Percentiles rank a stretch among this genome's conserved stretches.
Conservation (phyloP, 441 rosid genomes). For the Pelargonium citronellum region DNA sequence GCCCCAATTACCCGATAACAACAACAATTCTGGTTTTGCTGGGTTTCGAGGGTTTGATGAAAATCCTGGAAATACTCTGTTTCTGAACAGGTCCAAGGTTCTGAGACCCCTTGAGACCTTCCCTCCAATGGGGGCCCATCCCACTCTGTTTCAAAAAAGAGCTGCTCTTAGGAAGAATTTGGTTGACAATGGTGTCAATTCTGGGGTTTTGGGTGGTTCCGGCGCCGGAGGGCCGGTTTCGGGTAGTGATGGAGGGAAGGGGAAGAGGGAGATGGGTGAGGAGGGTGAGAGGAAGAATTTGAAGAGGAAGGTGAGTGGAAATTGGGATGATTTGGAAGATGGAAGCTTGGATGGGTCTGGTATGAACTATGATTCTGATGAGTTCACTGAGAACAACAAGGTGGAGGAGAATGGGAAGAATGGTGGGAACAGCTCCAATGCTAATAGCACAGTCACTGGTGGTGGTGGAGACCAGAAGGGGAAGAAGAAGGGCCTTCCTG, state of each 20-base stretch:
- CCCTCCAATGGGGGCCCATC: conserved; percentile 58
- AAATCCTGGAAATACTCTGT: conserved; percentile 30
- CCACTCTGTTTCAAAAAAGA: conserved; percentile 63
- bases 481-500: conserved; percentile 71
- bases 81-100: conserved; percentile 48
- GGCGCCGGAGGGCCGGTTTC: conserved; percentile 13
- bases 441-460: conserved; percentile 31
- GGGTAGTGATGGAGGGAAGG: conserved; percentile 32
- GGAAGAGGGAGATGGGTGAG: conserved; percentile 34
- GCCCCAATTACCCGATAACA: conserved; percentile 37
- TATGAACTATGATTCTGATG: conserved; percentile 59
- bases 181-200: conserved; percentile 31
- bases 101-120: conserved; percentile 53
- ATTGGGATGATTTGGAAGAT: conserved; percentile 27
- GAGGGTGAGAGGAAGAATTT: conserved; percentile 35
- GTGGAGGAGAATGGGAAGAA: conserved; percentile 35
- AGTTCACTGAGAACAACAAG: conserved; percentile 35
- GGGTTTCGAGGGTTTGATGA: conserved; percentile 45
- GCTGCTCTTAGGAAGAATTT: conserved; percentile 52
- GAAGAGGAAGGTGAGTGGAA: conserved; percentile 31
- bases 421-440: conserved; percentile 31
- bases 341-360: conserved; percentile 45
- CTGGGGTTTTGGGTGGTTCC: conserved; percentile 18
- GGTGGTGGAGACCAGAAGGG: conserved; percentile 36
- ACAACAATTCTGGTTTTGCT: conserved; percentile 26